phyloP scores from a whole-genome alignment of 2,329 filamentous ascomycete species.

The Penicillium thymicola region DNA sequence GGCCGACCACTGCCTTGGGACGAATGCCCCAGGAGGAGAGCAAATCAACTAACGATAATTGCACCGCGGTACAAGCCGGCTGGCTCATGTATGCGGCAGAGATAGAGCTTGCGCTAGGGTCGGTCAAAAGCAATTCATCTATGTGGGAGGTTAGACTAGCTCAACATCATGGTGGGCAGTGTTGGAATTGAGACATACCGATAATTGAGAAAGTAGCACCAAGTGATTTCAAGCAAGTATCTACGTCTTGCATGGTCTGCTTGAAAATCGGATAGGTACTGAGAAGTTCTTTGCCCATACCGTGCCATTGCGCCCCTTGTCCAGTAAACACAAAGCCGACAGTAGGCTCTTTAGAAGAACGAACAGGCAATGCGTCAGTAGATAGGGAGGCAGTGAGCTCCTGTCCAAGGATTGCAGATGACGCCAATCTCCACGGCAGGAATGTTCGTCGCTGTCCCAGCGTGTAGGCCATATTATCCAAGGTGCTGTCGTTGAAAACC shows the following conservation, averaged over 20 bases:
- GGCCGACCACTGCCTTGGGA: slow-evolving; percentile 28
- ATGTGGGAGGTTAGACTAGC: not conserved
- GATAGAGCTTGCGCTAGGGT: slow-evolving; percentile 16
- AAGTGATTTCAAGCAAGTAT: slow-evolving; percentile 15
- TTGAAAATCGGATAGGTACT: slow-evolving; percentile 21
- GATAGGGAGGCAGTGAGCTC: slow-evolving; percentile 14
- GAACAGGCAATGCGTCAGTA: slow-evolving; percentile 13
- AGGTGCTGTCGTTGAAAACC: slow-evolving; percentile 15
- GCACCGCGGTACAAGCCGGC: slow-evolving; percentile 31
- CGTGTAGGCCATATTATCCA: slow-evolving; percentile 24
- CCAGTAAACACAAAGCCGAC: slow-evolving; percentile 38
- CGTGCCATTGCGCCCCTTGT: slow-evolving; percentile 36
- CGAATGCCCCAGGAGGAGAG: slow-evolving; percentile 26
- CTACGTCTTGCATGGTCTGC: slow-evolving; percentile 16
- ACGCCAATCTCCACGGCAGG: slow-evolving; percentile 20
- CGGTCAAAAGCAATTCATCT: slow-evolving; percentile 24
- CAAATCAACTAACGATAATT: slow-evolving; percentile 31
- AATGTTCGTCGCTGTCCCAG: slow-evolving; percentile 22
- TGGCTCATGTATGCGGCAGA: slow-evolving; percentile 31
- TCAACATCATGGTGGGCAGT: too few species aligned
- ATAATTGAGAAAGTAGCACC: slow-evolving; percentile 23
- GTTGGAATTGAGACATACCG: slow-evolving; percentile 11
- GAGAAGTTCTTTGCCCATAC: slow-evolving; percentile 34
- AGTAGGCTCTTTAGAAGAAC: slow-evolving; percentile 16
- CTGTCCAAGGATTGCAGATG: slow-evolving; percentile 10